Evolutionary conservation across 148 eudicot genomes (phyloP), one percentile per base, ranked within the genome.

Genomic region (Fagopyrum esculentum): DNA sequence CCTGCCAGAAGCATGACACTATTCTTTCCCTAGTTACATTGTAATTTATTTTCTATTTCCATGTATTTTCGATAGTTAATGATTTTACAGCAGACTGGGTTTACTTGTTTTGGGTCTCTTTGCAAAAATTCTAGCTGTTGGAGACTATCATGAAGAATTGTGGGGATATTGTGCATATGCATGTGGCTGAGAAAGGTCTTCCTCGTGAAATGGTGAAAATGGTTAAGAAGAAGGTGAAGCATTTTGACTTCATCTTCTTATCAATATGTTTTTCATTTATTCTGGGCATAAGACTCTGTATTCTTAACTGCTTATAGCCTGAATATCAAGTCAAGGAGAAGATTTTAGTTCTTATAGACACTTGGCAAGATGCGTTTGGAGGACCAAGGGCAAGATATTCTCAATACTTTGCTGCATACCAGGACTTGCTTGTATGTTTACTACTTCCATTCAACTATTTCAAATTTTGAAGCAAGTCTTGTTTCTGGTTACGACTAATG

Each of bases 321-420:
- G 93, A 92, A 79, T 87, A 88, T 73, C 97, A 90, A 73, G 98
- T 94, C 6, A 94, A 90, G 78, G 98, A 94, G 90, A 94, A 94
- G 88, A 90, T 94, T 77, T 78, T 94, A 77, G 83, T 84, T 77
- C 85, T 92, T 56, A 85, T 94, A 64, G 97, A 94, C 77, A 94
- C 96, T 73, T 94, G 98, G 97, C 98, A 91, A 94, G 98, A 94
- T 83, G 97, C 93, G 77, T 94, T 94, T 86, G 98, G 98, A 57
- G 98, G 98, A 71, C 81, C 92, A 69, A 85, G 93, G 81, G 93
- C 89, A 75, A 91, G 97, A 81, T 91, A 91, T 81, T 92, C 96
- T 45, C 98, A 91, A 77, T 94, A 85, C 76, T 94, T 80, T 84
- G 90, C 86, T 46, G 98, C 97, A 71, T 94, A 94, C 79, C 97